Evolutionary conservation across 1,139 yeast species (phyloP), one percentile per base, ranked within the genome.

Genomic region (Meyerozyma carpophila): DNA sequence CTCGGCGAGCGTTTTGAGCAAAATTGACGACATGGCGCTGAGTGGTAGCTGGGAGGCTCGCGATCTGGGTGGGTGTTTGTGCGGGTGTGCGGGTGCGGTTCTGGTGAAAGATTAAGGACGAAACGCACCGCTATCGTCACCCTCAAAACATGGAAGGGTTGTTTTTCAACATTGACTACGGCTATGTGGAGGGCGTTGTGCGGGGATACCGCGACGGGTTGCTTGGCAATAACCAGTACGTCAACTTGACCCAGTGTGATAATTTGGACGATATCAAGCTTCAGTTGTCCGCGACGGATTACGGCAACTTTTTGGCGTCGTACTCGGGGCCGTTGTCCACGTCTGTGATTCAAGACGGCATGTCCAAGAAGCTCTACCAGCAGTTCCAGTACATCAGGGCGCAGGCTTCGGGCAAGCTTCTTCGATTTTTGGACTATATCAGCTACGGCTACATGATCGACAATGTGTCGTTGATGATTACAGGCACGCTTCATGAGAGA

Each of bases 371-470:
- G 62, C 71, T 93, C 49, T 84, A 82, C 57, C 81, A 80, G 41
- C 96, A 93, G 63, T 94, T 90, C 66, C 82, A 86, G 50, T 93
- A 90, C 64, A 74, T 94, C 48, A 81, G 85, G 50, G 79, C 87
- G 36, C 96, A 93, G 63, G 82, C 96, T 2, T 82, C 85, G 34
- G 93, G 91, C 47, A 85, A 83, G 36, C 70, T 91, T 56, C 72
- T 89, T 41, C 79, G 82, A 62, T 90, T 91, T 60, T 76, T 94
- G 79, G 96, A 94, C 63, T 94, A 72, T 64, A 89, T 94, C 59
- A 84, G 94, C 39, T 93, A 90, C 62, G 95, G 97, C 10, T 94
- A 94, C 68, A 94, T 94, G 99, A 94, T 94, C 61, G 98, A 94
- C 68, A 94, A 94, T 63, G 96, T 93, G 39, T 88, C 94, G 26